Percentiles rank a stretch among this genome's conserved stretches.
Evolutionary conservation across 306 rosid species (phyloP).

Genomic region (Begonia loranthoides): DNA sequence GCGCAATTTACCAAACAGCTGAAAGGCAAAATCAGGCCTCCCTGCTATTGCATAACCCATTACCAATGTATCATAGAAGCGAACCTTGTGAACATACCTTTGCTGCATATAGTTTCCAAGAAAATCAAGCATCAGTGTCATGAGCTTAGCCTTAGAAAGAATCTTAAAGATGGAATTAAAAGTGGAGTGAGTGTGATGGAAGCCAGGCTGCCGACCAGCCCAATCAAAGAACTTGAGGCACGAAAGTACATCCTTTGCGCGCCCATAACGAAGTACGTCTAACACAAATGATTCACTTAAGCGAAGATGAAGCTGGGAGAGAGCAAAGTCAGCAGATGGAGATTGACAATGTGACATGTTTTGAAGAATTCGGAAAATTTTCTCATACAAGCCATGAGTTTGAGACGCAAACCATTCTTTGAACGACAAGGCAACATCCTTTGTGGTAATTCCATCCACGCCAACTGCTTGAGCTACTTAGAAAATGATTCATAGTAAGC

Average conservation of each 20-base stretch:
- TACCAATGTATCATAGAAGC: conserved; percentile 48
- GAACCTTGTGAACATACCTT: conserved; percentile 2
- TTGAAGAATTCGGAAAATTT: conserved; percentile 39
- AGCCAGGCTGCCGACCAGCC: conserved; percentile 62
- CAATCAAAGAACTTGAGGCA: conserved; percentile 83
- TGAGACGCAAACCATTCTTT: conserved; percentile 42
- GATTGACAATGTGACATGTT: neutral
- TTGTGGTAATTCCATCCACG: conserved; percentile 1
- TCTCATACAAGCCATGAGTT: conserved; percentile 12
- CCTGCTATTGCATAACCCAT: conserved; percentile 73
- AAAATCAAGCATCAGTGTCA: conserved; percentile 37
- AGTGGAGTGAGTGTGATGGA: conserved; percentile 51
- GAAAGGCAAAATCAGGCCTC: conserved; percentile 42
- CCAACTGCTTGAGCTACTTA: too few relatives aligned
- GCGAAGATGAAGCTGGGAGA: conserved; percentile 34
- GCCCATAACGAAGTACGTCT: conserved; percentile 34
- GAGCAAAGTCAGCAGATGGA: conserved; percentile 23
- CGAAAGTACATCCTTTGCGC: conserved; percentile 29
- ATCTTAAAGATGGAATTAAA: conserved; percentile 45
- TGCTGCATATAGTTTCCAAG: conserved; percentile 20
- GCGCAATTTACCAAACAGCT: conserved; percentile 57
- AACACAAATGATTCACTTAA: conserved; percentile 40
- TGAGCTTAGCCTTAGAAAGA: conserved; percentile 31
- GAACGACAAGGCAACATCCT: conserved; percentile 26
- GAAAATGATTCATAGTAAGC: too few relatives aligned